phyloP scores from a whole-genome alignment of 116 monocot species.

The Phalaenopsis hybrid region DNA sequence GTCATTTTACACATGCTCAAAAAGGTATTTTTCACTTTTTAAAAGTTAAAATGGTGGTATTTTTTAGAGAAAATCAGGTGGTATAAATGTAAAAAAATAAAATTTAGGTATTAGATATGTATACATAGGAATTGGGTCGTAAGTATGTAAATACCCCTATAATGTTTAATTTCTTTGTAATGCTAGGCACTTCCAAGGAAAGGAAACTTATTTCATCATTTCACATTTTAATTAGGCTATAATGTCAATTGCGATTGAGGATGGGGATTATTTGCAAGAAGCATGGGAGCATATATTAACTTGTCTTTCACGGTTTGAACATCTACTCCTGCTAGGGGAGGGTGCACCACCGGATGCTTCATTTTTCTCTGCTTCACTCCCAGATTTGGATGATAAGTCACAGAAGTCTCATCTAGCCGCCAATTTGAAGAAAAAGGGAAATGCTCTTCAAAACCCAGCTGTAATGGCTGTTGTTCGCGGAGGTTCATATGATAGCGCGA shows the following conservation, averaged over 20 bases:
- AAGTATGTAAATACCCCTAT: no score
- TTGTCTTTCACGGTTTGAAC: conserved; percentile 96
- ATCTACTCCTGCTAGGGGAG: conserved; percentile 91
- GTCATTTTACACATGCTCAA: no score
- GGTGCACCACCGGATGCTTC: conserved; percentile 92
- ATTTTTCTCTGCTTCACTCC: conserved; percentile 46
- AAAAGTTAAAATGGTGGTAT: no score
- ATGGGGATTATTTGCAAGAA: conserved; percentile 91
- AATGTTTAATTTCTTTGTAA: background rate
- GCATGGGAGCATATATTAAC: conserved; percentile 95
- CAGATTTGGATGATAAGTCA: conserved; percentile 57
- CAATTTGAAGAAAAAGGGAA: conserved; percentile 59
- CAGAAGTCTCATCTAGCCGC: conserved; percentile 37
- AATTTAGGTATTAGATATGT: no score
- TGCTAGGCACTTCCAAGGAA: background rate
- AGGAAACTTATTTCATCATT: background rate
- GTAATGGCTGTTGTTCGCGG: conserved; percentile 90
- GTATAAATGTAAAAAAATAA: no score
- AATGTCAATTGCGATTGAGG: conserved; percentile 97
- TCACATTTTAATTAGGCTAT: conserved; percentile 55
- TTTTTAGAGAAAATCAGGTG: no score
- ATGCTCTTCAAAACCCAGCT: conserved; percentile 89
- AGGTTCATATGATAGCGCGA: conserved; percentile 89
- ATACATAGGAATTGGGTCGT: no score
- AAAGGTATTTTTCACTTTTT: no score